These are phyloP conservation scores for Aspergillus ruber DNA, from an alignment of 2,329 filamentous ascomycete genomes.

Conservation along the genomic window DNA sequence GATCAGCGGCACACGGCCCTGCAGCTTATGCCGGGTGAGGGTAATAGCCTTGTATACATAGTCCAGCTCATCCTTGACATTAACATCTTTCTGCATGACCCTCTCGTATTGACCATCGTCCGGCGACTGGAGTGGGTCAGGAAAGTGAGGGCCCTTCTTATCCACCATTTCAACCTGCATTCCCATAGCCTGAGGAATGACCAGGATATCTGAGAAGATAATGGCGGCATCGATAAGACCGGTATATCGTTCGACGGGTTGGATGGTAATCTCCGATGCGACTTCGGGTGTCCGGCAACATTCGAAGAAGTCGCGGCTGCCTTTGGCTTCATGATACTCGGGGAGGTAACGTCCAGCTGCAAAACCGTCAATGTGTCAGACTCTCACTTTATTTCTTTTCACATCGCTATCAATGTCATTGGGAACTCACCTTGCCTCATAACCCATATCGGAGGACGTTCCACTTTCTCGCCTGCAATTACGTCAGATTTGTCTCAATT, in stretches of 20 bases:
- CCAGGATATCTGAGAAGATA: conserved; percentile 97
- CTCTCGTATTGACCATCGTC: conserved; percentile 75
- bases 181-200: conserved; percentile 94
- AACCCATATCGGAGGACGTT: conserved; percentile 94
- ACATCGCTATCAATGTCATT: not conserved
- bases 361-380: conserved; percentile 1
- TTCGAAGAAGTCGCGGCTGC: conserved; percentile 86
- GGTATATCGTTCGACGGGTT: conserved; percentile 85
- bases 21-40: conserved; percentile 77
- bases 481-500: conserved; percentile 9
- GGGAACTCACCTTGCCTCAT: conserved; percentile 82
- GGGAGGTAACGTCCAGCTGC: conserved; percentile 91
- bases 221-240: conserved; percentile 94
- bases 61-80: conserved; percentile 75
- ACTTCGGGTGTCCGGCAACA: conserved; percentile 92
- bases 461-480: conserved; percentile 70
- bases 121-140: conserved; percentile 70
- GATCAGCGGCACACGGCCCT: conserved; percentile 83
- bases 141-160: conserved; percentile 94
- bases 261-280: conserved; percentile 85
- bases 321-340: conserved; percentile 96
- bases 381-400: not conserved
- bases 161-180: conserved; percentile 99
- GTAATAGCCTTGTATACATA: conserved; percentile 97
- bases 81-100: conserved; percentile 70